Percentiles rank a stretch among this genome's conserved stretches.
Conservation (phyloP, 1,139 yeast species). For the Pichia sp. region DNA sequence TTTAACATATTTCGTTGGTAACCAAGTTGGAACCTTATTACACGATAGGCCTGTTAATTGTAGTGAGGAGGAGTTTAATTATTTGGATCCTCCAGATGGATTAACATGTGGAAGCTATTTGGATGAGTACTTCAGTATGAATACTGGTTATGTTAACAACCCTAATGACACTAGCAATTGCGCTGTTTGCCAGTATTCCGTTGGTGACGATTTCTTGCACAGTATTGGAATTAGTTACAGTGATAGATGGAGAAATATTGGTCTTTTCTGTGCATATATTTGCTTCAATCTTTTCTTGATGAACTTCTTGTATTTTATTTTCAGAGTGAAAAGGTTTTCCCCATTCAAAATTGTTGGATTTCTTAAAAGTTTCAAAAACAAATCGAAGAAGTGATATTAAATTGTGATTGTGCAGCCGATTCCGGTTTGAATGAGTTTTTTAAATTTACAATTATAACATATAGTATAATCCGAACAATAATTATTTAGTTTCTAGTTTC, state of each 20-base stretch:
- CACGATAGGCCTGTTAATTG: constrained; percentile 55
- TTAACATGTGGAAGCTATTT: constrained; percentile 53
- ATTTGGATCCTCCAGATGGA: constrained; percentile 52
- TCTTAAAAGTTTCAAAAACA: background rate
- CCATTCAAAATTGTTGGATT: background rate
- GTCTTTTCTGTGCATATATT: constrained; percentile 53
- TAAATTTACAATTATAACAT: background rate
- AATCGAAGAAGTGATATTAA: background rate
- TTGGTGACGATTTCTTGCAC: constrained; percentile 51
- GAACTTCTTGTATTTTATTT: constrained; percentile 14
- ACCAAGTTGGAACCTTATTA: constrained; percentile 46
- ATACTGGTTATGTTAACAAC: constrained; percentile 50
- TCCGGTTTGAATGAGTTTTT: background rate
- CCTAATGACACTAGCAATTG: constrained; percentile 50
- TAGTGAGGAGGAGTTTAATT: constrained; percentile 42
- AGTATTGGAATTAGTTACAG: constrained; percentile 41
- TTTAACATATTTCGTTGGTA: constrained; percentile 58
- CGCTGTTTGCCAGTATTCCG: constrained; percentile 50
- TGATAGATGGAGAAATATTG: constrained; percentile 63
- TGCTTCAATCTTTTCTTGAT: constrained; percentile 40
- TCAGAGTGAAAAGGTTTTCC: constrained; percentile 11
- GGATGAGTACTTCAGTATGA: constrained; percentile 31
- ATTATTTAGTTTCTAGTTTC: too few species aligned
- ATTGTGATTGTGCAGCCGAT: background rate
- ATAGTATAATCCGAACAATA: too few species aligned